phyloP scores from a whole-genome alignment of 2,329 filamentous ascomycete genomes.

The Cladophialophora bantiana region DNA sequence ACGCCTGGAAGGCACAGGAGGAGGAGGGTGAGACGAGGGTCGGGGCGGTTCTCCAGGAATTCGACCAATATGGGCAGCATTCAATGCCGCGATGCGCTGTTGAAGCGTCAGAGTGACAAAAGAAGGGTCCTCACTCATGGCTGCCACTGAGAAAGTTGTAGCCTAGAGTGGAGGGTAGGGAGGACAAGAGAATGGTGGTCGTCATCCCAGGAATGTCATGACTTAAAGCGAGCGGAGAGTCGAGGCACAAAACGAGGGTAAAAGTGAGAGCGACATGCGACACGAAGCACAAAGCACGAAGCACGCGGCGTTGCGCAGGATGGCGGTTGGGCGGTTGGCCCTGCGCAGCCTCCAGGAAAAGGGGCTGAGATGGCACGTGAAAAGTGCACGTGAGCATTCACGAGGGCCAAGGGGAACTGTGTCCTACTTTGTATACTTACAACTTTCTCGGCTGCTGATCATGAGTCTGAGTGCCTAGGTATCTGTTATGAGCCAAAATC shows the following conservation, averaged over 20 bases:
- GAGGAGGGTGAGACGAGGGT: constrained; percentile 31
- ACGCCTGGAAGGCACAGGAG: constrained; percentile 43
- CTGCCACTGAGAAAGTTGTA: constrained; percentile 14
- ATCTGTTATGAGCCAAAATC: too few relatives aligned
- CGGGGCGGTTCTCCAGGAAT: constrained; percentile 44
- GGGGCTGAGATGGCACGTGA: constrained; percentile 3
- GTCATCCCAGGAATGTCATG: constrained; percentile 24
- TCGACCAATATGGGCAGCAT: constrained; percentile 51
- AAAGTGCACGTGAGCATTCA: background rate
- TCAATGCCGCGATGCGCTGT: constrained; percentile 55
- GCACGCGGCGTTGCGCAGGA: constrained; percentile 8
- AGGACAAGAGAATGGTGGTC: constrained; percentile 18
- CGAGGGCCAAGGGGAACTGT: too few relatives aligned
- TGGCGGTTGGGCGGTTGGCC: background rate
- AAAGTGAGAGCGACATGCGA: constrained; percentile 12
- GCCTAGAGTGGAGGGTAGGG: constrained; percentile 17
- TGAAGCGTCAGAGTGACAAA: constrained; percentile 52
- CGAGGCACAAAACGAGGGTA: background rate
- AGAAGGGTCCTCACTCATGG: constrained; percentile 51
- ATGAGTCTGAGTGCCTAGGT: too few relatives aligned
- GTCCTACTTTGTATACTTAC: too few relatives aligned
- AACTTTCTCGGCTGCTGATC: too few relatives aligned
- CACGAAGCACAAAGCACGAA: background rate
- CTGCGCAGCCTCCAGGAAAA: background rate
- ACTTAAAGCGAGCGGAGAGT: constrained; percentile 1